Evolutionary conservation across 148 eudicot genomes (phyloP).

Genomic region (Amaranthus cruentus): DNA sequence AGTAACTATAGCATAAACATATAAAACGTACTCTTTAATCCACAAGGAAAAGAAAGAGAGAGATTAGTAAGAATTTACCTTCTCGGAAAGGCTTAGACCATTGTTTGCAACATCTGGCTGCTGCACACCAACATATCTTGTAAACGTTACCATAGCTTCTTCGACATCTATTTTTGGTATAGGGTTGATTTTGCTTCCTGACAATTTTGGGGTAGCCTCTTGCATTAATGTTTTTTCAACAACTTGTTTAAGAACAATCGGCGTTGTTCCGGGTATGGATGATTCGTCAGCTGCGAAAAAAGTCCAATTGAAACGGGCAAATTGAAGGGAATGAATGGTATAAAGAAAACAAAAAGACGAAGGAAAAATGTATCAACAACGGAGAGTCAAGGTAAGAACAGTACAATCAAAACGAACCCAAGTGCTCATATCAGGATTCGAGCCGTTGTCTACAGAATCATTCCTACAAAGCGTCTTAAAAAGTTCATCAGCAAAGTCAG

Average conservation of each 20-base stretch:
- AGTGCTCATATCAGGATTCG: constrained; percentile 23
- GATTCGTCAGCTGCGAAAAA: constrained; percentile 34
- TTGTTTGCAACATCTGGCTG: constrained; percentile 17
- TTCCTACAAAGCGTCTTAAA: constrained; percentile 40
- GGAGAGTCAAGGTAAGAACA: background rate
- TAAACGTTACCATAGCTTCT: constrained; percentile 26
- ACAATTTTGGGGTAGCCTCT: constrained; percentile 19
- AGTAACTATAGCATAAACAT: background rate
- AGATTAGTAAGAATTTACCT: constrained; percentile 24
- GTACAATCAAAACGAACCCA: constrained; percentile 45
- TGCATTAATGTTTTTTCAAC: constrained; percentile 21
- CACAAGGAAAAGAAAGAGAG: background rate
- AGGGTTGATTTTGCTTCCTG: constrained; percentile 25
- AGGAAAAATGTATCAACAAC: background rate
- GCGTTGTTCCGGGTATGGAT: background rate
- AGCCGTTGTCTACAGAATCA: constrained; percentile 29
- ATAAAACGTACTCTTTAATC: background rate
- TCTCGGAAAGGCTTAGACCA: constrained; percentile 15
- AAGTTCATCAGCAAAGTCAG: constrained; percentile 51
- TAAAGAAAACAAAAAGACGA: background rate
- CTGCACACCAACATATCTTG: constrained; percentile 16
- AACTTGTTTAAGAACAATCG: constrained; percentile 20
- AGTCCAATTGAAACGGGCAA: background rate
- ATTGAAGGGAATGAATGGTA: constrained; percentile 2
- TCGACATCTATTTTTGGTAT: constrained; percentile 21